phyloP scores from a whole-genome alignment of 1,284 basidiomycete genomes.

The Papiliotrema flavescens region DNA sequence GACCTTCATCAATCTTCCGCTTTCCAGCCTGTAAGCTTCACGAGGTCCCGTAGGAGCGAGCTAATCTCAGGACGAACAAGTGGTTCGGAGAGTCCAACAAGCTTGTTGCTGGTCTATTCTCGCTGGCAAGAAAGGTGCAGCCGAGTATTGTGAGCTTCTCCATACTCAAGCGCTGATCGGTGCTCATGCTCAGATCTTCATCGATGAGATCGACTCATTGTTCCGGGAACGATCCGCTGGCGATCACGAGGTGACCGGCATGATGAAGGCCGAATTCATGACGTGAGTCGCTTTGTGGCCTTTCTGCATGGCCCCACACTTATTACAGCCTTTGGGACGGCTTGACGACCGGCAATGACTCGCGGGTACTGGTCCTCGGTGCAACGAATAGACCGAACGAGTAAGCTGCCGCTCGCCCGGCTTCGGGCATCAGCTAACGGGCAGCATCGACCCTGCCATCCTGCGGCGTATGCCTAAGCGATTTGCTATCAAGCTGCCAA shows the following conservation, averaged over 20 bases:
- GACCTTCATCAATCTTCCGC: conserved; percentile 88
- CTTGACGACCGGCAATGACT: conserved; percentile 67
- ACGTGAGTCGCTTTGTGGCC: conserved; percentile 59
- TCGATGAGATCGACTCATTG: conserved; percentile 84
- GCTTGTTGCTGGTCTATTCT: conserved; percentile 81
- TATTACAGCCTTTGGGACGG: conserved; percentile 86
- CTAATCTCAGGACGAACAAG: conserved; percentile 60
- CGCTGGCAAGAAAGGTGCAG: conserved; percentile 68
- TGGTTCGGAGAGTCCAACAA: conserved; percentile 99
- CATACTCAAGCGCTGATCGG: not conserved
- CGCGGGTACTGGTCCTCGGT: conserved; percentile 85
- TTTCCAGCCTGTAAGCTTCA: conserved; percentile 58
- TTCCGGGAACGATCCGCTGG: conserved; percentile 77
- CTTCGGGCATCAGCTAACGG: conserved; percentile 24
- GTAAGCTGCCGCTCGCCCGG: conserved; percentile 13
- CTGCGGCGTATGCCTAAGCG: conserved; percentile 95
- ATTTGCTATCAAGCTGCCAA: conserved; percentile 85
- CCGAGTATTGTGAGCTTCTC: conserved; percentile 58
- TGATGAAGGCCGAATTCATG: conserved; percentile 99
- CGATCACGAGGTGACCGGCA: conserved; percentile 96
- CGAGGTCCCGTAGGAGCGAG: conserved; percentile 47
- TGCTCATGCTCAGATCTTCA: conserved; percentile 57
- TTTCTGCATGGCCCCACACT: not conserved
- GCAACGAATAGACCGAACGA: conserved; percentile 84
- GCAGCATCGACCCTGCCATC: conserved; percentile 93